Base-by-base conservation (phyloP, 2,329 filamentous ascomycete genomes). In the Talaromyces marneffei region DNA sequence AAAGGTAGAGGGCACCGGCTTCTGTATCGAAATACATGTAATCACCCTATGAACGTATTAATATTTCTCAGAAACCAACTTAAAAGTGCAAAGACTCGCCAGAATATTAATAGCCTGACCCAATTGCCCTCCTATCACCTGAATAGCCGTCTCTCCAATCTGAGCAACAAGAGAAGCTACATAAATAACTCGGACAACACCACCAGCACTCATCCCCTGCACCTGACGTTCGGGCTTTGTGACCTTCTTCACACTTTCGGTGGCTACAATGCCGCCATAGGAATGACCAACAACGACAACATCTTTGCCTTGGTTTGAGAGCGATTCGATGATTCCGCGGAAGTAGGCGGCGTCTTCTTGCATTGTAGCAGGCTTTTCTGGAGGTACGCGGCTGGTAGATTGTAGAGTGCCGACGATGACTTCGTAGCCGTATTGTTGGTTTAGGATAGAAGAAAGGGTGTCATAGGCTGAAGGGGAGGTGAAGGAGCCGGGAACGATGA, bases 321-420 rank as follows among this genome's bases (percentile, higher is more conserved):
- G 69, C n/a, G 64, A 54, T 37, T 68, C 63, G 4, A 77, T 60
- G 0, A 65, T 67, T 3, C 59, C 59, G 35, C 65, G 66, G 29
- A 76, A 69, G 52, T 66, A 66, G 3, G 66, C 65, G 1, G 71
- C 74, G 56, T 76, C 73, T 53, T 72, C 66, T 23, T 67, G 65
- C 56, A 73, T 70, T 29, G 73, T 71, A 6, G 66, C 62, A 5
- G 69, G 66, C 5, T 70, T 68, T 14, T 55, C 59, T 18, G 59
- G 46, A 16, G 53, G 42, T 39, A 18, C 50, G 35, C 59, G 42
- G 20, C 18, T 55, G 12, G 59, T 18, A 23, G 59, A 58, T 44
- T 52, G 62, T 3, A 63, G 55, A 0, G 66, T 64, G 14, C 53
- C 62, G 12, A 62, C 63, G 44, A 68, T 58, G 25, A 66, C 57